Evolutionary conservation across 805 yeast genomes (phyloP), one percentile per base, ranked within the genome.

Genomic region (Starmerella asiatica): DNA sequence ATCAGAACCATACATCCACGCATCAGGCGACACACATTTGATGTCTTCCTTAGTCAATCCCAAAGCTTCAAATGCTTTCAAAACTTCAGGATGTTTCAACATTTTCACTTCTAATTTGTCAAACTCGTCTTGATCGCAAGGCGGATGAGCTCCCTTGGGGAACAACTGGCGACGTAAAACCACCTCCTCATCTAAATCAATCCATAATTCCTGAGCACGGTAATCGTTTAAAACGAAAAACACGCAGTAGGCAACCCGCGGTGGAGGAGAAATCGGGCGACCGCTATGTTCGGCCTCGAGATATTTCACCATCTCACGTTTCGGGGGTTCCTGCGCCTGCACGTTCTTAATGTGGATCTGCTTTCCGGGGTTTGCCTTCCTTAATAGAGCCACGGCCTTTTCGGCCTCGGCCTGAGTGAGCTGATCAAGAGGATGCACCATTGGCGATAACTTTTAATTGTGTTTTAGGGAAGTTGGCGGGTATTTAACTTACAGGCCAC

Each of bases 61-160:
- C 11, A 96, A 95, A 58, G 86, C 95, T 59, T 80, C 84, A 63
- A 91, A 68, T 47, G 88, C 85, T 37, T 76, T 70, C 40, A 79
- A 83, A 42, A 88, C 80, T 64, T 86, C 96, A n/a, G 97, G 96
- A 61, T 91, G 96, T 59, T 79, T 73, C 44, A 47, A 33, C 46
- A 51, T 43, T 30, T 40, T 24, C 18, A 16, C 34, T 38, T 44
- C 51, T 5, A 45, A 15, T 3, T 16, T 21, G 15, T 39, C 45
- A 23, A 42, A 37, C 41, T 51, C 54, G 29, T 72, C 81, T 31
- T 78, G 78, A 52, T 79, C 70, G 42, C 77, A 56, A 16, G 93
- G 91, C 44, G 85, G 88, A 46, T 73, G 69, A 39, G 67, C 67
- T 37, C 82, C 84, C 53, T 69, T 66, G 30, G 79, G 75, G 44